Conservation (phyloP, 202 grass and related monocot genomes). For the Cymbopogon flexuosus region DNA sequence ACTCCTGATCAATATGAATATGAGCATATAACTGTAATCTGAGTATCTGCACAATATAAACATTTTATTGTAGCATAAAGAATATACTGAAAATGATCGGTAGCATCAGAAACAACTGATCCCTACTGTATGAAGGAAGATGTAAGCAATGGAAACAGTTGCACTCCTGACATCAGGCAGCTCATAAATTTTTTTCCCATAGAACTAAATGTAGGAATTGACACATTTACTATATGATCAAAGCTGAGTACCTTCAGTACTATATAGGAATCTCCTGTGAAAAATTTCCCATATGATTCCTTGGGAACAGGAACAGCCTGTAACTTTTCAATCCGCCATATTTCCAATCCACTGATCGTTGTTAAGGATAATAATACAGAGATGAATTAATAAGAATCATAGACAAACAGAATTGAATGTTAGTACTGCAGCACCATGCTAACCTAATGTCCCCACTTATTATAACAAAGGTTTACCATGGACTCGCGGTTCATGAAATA, state of each 20-base stretch:
- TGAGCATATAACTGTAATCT: not conserved
- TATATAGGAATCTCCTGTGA: conserved; percentile 81
- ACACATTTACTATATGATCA: not conserved
- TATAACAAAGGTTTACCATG: conserved; percentile 14
- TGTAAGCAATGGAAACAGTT: not conserved
- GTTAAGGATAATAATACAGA: conserved; percentile 47
- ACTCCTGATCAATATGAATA: conserved; percentile 4
- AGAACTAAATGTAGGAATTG: conserved; percentile 6
- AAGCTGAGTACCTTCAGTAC: conserved; percentile 70
- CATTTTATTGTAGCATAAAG: conserved; percentile 29
- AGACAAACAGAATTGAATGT: not conserved
- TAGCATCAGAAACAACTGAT: not conserved
- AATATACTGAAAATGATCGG: conserved; percentile 24
- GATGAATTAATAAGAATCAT: not conserved
- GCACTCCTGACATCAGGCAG: conserved; percentile 10
- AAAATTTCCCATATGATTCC: conserved; percentile 85
- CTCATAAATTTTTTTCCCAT: not conserved
- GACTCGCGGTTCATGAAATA: not conserved
- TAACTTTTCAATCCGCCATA: conserved; percentile 94
- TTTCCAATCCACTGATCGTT: conserved; percentile 73
- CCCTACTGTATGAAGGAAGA: conserved; percentile 10
- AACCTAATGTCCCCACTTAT: not conserved
- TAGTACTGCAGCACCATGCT: conserved; percentile 18
- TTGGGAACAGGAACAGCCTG: conserved; percentile 64
- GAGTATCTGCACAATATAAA: not conserved